Conservation (phyloP, 805 yeast genomes). For the Yarrowia sp. region DNA sequence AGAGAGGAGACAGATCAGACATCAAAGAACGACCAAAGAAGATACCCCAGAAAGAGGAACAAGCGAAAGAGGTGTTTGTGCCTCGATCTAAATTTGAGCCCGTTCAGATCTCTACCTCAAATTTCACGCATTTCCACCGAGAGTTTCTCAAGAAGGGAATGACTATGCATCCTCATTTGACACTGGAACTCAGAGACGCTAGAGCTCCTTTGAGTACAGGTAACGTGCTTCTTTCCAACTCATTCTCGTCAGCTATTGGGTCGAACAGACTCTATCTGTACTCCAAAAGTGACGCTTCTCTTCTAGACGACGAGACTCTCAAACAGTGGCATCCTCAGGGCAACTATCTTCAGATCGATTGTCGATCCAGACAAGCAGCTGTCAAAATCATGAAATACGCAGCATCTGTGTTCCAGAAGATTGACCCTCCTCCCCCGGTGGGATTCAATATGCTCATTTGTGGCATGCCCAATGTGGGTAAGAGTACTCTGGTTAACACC, state of each 20-base stretch:
- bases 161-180: conserved; percentile 65
- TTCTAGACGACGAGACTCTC: conserved; percentile 44
- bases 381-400: conserved; percentile 59
- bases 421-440: conserved; percentile 79
- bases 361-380: conserved; percentile 61
- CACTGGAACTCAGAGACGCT: conserved; percentile 85
- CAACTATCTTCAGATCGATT: conserved; percentile 65
- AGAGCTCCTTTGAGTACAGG: conserved; percentile 88
- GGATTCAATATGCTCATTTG: conserved; percentile 79
- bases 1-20: background rate
- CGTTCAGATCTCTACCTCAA: conserved; percentile 16
- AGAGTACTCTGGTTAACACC: conserved; percentile 83
- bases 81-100: conserved; percentile 13
- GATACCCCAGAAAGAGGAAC: background rate
- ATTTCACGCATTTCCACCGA: conserved; percentile 36
- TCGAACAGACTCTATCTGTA: conserved; percentile 21
- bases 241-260: conserved; percentile 30
- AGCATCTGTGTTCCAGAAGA: conserved; percentile 52
- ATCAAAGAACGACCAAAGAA: background rate
- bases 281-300: conserved; percentile 34
- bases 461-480: conserved; percentile 99
- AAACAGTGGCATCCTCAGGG: conserved; percentile 58
- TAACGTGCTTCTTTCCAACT: conserved; percentile 72
- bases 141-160: conserved; percentile 36
- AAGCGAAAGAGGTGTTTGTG: conserved; percentile 3